These are phyloP conservation scores for Pythium angustatum DNA, from an alignment of 352 stramenopile species.

Conservation along the genomic window DNA sequence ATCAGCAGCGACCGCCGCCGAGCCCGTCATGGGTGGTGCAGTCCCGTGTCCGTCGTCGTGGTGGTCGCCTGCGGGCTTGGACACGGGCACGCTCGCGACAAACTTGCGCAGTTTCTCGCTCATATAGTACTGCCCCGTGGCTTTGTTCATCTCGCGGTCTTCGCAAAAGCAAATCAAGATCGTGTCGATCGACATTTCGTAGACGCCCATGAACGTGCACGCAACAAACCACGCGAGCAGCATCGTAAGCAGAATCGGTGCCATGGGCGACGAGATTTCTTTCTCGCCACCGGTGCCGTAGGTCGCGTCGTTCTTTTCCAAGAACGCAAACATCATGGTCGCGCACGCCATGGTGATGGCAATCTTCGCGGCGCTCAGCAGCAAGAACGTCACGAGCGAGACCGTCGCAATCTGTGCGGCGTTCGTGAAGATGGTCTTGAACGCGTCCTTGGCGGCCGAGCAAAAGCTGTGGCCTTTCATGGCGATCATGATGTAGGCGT, in stretches of 20 bases:
- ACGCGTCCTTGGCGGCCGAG: slow-evolving; percentile 89
- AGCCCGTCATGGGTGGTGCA: background rate
- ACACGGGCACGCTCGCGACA: slow-evolving; percentile 57
- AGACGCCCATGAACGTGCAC: slow-evolving; percentile 93
- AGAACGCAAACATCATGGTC: slow-evolving; percentile 94
- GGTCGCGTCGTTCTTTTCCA: slow-evolving; percentile 90
- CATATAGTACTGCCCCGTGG: slow-evolving; percentile 80
- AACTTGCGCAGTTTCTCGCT: slow-evolving; percentile 82
- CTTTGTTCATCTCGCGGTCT: slow-evolving; percentile 81
- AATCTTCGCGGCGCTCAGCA: slow-evolving; percentile 94
- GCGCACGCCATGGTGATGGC: slow-evolving; percentile 67
- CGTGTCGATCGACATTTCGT: slow-evolving; percentile 94
- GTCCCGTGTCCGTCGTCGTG: slow-evolving; percentile 2
- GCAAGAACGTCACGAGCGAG: slow-evolving; percentile 91
- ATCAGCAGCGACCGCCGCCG: background rate
- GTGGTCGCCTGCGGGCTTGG: slow-evolving; percentile 21
- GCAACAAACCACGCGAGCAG: slow-evolving; percentile 90
- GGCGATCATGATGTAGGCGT: slow-evolving; percentile 38
- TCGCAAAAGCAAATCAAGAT: slow-evolving; percentile 96
- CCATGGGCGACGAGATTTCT: slow-evolving; percentile 88
- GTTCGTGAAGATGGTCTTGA: slow-evolving; percentile 93
- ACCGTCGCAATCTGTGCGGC: slow-evolving; percentile 91
- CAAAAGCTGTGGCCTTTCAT: slow-evolving; percentile 85
- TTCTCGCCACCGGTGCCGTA: slow-evolving; percentile 41
- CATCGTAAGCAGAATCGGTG: slow-evolving; percentile 86